Conservation (phyloP, 31 red algal species). For the Asparagopsis taxiformis region DNA sequence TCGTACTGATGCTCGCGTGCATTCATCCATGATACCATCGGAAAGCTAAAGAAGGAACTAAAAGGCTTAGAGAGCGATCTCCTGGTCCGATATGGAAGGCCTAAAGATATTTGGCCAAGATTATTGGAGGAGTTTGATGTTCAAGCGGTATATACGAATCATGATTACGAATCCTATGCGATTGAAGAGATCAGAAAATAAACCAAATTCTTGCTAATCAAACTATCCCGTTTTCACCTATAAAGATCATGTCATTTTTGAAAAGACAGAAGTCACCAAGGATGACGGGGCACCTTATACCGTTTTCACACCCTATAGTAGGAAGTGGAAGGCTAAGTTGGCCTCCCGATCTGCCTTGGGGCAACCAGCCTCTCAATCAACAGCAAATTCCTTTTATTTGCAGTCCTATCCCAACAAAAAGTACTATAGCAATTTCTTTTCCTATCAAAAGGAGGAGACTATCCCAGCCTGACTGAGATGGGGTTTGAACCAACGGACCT, state of each 20-base stretch:
- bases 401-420: too few species aligned
- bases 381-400: constrained; percentile 2
- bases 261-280: background rate
- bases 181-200: background rate
- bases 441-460: too few species aligned
- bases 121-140: background rate
- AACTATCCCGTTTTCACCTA: constrained; percentile 1
- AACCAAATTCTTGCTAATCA: background rate
- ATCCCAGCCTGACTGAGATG: background rate
- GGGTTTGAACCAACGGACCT: background rate
- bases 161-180: background rate
- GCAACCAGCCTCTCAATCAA: background rate
- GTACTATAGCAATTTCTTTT: too few species aligned
- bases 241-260: background rate
- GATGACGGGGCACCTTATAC: background rate
- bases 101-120: background rate
- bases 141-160: background rate
- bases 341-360: too few species aligned
- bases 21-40: too few species aligned
- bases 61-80: background rate
- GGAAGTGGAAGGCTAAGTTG: background rate
- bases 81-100: background rate
- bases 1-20: too few species aligned
- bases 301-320: constrained; percentile 7
- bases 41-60: too few species aligned